Evolutionary conservation across 257 asterid species (phyloP), one percentile per base, ranked within the genome.

Genomic region (Cruciata laevipes): DNA sequence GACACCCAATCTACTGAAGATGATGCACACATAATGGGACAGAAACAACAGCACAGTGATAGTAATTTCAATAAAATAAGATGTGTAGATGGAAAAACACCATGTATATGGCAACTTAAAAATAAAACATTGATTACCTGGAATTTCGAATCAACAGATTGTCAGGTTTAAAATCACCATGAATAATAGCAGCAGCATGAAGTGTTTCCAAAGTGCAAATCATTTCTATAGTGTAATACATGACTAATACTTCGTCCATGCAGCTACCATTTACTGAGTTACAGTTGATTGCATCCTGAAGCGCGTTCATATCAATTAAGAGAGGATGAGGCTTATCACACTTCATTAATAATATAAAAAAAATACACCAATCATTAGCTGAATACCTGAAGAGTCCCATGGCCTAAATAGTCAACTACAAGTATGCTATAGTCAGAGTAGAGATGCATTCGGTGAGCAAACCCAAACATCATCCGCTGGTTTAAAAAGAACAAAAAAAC

Each of bases 111-210:
- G 23, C 61, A 61, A 44, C 21, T 2, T 32, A 23, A 38, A 3
- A 35, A 32, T 12, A 61, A 12, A 47, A 42, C 64, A 47, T 38
- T 55, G 67, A 57, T 73, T 86, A 94, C 99, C 99, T 90, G 69
- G 97, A 78, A 87, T 94, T 84, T 18, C 96, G 95, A 66, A 90
- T 83, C 71, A 94, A 87, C 76, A 94, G 79, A 83, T 94, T 94
- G 81, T 94, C 99, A 55, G 99, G 99, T 71, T 94, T 90, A 76
- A 94, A 90, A 77, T 94, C 99, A 6, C 97, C 99, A 67, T 94
- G 99, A 75, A 94, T 85, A 62, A 94, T 82, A 51, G 73, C 77
- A 74, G 90, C 86, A 81, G 67, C 82, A 73, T 85, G 90, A 71
- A 88, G 76, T 53, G 84, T 85, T 80, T 94, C 97, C 72, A 94